Evolutionary conservation across 2,329 filamentous ascomycete species (phyloP), one percentile per base, ranked within the genome.

Genomic region (Aspergillus arachidicola): DNA sequence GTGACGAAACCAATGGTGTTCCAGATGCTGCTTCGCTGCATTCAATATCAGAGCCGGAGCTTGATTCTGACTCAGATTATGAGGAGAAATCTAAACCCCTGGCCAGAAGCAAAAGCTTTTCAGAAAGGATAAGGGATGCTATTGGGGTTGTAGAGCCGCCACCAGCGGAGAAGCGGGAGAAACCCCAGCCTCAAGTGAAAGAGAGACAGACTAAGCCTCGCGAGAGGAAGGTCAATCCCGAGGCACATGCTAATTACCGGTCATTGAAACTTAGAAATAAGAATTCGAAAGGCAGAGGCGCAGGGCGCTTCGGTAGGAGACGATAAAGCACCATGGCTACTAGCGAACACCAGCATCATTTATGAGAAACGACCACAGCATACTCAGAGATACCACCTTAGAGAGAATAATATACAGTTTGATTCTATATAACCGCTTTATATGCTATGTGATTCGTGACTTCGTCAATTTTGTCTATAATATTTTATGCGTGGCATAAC

Each of bases 231-330:
- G 69, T 82, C 60, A 82, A 82, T 53, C 76, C 80, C 0, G 73
- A 79, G 53, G 78, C 81, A 19, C 81, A 83, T 74, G 80, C 80
- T 19, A 84, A 84, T 66, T 84, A 81, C 63, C 74, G 81, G 16
- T 78, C 80, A 12, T 64, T 84, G 66, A 83, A 82, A 66, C 81
- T 83, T 63, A 72, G 78, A 43, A 79, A 78, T 65, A 75, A 74
- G 62, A 73, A 73, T 16, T 71, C 72, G 11, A 75, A 76, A 63
- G 75, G 75, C 28, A 71, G 72, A 60, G 72, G 71, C 16, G 69
- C 66, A 28, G 73, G 78, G 9, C 72, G 79, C 54, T 81, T 81
- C 69, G 72, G 78, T 12, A 69, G 76, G 54, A 73, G 74, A 66
- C 75, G 72, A 68, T 56, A 65, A 64, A 57, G 26, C 23, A 19